A percentile compares a stretch with the other conserved stretches of the same genome.
Evolutionary conservation across 2,329 filamentous ascomycete species (phyloP).

Genomic region (Aureobasidium sp.): DNA sequence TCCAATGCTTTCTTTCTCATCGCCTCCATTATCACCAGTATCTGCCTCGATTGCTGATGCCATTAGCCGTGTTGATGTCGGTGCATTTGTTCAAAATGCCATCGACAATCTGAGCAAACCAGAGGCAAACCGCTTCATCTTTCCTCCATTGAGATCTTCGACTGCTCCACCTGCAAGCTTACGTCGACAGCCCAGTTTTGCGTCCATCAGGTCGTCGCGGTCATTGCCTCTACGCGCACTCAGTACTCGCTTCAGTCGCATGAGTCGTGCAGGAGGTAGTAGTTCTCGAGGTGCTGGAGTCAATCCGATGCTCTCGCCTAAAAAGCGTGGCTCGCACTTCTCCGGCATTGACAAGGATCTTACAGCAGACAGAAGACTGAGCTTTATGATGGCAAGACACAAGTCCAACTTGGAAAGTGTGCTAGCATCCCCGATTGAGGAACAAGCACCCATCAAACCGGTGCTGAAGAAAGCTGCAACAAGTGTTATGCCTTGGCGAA

Average conservation of each 20-base stretch:
- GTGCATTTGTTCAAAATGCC: background rate
- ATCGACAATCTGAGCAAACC: slow-evolving; percentile 6
- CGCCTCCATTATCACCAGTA: background rate
- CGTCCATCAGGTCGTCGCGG: background rate
- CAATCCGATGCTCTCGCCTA: background rate
- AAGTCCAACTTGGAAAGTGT: background rate
- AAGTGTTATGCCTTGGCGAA: slow-evolving; percentile 11
- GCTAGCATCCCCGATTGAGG: background rate
- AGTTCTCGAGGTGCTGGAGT: slow-evolving; percentile 7
- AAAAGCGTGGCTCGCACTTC: background rate
- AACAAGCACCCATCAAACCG: background rate
- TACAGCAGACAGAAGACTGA: background rate
- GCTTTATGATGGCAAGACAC: background rate
- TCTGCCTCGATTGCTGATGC: slow-evolving; percentile 1
- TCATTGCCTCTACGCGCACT: background rate
- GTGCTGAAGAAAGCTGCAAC: background rate
- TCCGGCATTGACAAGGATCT: slow-evolving; percentile 13
- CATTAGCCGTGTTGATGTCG: background rate
- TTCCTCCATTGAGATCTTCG: slow-evolving; percentile 2
- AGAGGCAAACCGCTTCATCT: slow-evolving; percentile 6
- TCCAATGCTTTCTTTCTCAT: background rate
- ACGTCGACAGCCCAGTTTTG: background rate
- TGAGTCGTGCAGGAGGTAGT: background rate
- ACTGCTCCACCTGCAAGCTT: slow-evolving; percentile 4
- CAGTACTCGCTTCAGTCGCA: background rate